Base-by-base conservation (phyloP, 495 filamentous ascomycete species). In the Podospora tetraspora region DNA sequence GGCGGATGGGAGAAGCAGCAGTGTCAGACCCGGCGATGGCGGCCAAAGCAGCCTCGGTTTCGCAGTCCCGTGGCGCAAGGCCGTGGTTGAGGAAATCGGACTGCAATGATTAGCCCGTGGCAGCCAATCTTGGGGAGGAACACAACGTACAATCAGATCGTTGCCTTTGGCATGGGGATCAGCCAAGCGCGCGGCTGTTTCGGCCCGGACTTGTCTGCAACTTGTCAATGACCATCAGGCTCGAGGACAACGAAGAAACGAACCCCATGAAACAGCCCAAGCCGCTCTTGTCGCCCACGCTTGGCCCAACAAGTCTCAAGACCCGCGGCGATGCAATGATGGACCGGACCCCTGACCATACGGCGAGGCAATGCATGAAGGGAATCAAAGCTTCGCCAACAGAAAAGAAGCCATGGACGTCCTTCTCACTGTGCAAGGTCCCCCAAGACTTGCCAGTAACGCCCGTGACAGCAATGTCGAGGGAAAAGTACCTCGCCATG, bases 1-100 rank as follows among this genome's bases (percentile, higher is more conserved):
- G 80, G 63, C 82, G 82, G 70, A 90, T 84, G 22, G 85, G 80
- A 2, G 85, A 85, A 0, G 85, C 83, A 0, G 85, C 86, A 19
- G 88, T 89, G 69, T 91, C 89, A 12, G 86, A 82, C 11, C 86
- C 88, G 2, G 89, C 89, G 3, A 89, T 76, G 32, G 77, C 76
- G 21, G 79, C 66, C 0, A 62, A 19, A 13, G 12, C 13, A 1
- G 37, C 59, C 25, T 69, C 68, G 22, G 29, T n/a, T 11, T 24
- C 64, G 37, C 34, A 30, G 29, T n/a, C 22, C 19, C 43, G 43
- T 2, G 43, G 43, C 2, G 43, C 43, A 52, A 52, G 16, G 19
- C 43, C 43, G 19, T 52, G n/a, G 43, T 52, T 52, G 16, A 52
- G 43, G 3, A 52, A 52, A 19, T 52, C 43, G 6, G 43, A 52